These are phyloP conservation scores for Macadamia tetraphylla DNA, from an alignment of 164 flowering plant species.

Conservation along the genomic window DNA sequence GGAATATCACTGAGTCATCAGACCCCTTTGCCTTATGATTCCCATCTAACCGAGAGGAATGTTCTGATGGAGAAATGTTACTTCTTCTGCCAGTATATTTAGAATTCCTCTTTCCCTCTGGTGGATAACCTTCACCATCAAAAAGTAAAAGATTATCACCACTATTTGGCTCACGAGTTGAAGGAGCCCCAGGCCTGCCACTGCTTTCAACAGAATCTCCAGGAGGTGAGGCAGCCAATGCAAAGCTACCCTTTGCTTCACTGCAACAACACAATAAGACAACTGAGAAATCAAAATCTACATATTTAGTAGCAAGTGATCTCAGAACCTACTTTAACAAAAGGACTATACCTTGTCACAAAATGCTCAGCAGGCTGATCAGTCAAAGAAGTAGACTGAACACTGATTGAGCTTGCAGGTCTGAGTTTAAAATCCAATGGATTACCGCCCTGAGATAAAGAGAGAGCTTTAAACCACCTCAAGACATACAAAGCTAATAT, in stretches of 20 bases:
- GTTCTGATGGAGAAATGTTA: slow-evolving; percentile 46
- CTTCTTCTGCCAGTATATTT: slow-evolving; percentile 34
- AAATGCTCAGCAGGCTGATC: slow-evolving; percentile 71
- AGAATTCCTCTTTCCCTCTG: slow-evolving; percentile 41
- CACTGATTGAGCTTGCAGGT: slow-evolving; percentile 63
- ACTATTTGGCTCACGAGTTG: slow-evolving; percentile 65
- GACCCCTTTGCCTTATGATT: slow-evolving; percentile 55
- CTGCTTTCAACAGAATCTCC: slow-evolving; percentile 95
- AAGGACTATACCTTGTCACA: slow-evolving; percentile 50
- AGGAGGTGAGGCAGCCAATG: slow-evolving; percentile 72
- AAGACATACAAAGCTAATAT: neutral
- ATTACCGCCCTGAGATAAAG: slow-evolving; percentile 79
- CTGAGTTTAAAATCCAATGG: slow-evolving; percentile 87
- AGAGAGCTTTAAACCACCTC: slow-evolving; percentile 6
- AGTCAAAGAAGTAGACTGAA: slow-evolving; percentile 85
- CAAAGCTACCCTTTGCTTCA: slow-evolving; percentile 92
- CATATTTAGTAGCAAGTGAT: neutral
- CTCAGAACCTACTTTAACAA: slow-evolving; percentile 2
- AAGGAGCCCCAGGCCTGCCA: slow-evolving; percentile 61
- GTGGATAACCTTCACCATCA: slow-evolving; percentile 62
- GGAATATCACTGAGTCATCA: slow-evolving; percentile 63
- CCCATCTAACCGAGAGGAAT: slow-evolving; percentile 50
- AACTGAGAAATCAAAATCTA: slow-evolving; percentile 3
- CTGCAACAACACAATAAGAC: slow-evolving; percentile 32
- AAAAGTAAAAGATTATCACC: slow-evolving; percentile 86